These are phyloP conservation scores for Prunus yedoensis DNA, from an alignment of 331 rosid species.

Conservation along the genomic window DNA sequence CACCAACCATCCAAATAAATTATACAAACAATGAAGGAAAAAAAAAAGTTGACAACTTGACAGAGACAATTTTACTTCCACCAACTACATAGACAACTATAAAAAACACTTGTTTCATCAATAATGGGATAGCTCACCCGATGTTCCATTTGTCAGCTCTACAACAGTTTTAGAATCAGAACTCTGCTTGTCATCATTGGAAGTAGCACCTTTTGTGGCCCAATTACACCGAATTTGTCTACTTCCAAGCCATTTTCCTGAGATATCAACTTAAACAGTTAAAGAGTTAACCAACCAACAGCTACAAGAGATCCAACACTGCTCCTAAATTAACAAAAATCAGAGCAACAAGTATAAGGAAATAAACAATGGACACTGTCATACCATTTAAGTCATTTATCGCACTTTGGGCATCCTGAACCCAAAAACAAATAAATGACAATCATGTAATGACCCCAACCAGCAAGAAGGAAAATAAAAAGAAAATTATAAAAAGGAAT, in stretches of 20 bases:
- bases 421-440: slow-evolving; percentile 22
- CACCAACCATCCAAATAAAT: not conserved
- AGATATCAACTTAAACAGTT: slow-evolving; percentile 3
- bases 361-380: slow-evolving; percentile 8
- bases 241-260: slow-evolving; percentile 96
- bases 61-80: no score
- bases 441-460: slow-evolving; percentile 14
- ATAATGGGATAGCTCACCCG: slow-evolving; percentile 45
- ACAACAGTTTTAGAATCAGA: slow-evolving; percentile 67
- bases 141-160: slow-evolving; percentile 73
- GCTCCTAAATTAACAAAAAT: slow-evolving; percentile 3
- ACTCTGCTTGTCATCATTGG: slow-evolving; percentile 65
- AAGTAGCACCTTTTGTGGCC: slow-evolving; percentile 85
- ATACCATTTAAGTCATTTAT: slow-evolving; percentile 87
- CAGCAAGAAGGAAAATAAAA: not conserved
- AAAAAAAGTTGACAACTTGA: no score
- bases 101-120: not conserved
- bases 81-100: not conserved
- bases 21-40: not conserved
- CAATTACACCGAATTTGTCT: slow-evolving; percentile 92
- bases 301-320: not conserved
- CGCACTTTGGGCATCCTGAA: slow-evolving; percentile 93
- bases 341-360: not conserved
- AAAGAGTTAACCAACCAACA: not conserved
- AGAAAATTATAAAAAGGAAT: not conserved